A percentile compares a stretch with the other conserved stretches of the same genome.
These are phyloP conservation scores for Erysiphe neolycopersici DNA, from an alignment of 2,329 filamentous ascomycete genomes.

Conservation along the genomic window DNA sequence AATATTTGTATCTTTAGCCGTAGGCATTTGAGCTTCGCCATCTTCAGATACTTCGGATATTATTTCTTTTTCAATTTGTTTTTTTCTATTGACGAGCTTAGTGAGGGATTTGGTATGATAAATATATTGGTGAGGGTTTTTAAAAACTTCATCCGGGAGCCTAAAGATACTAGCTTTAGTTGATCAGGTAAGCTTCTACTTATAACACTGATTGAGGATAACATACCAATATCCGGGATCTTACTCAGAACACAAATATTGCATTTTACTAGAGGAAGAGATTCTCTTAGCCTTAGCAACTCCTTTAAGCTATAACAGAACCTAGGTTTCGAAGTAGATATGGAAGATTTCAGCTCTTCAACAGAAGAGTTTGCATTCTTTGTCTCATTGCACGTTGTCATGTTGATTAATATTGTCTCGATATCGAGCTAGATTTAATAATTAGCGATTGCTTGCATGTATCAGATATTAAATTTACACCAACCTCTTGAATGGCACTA, in stretches of 20 bases:
- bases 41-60: constrained; percentile 6
- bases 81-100: constrained; percentile 5
- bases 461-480: no score
- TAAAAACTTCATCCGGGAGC: constrained; percentile 8
- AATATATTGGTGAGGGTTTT: constrained; percentile 5
- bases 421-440: no score
- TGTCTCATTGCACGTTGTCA: no score
- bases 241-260: constrained; percentile 9
- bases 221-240: constrained; percentile 9
- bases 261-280: constrained; percentile 7
- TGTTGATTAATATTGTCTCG: no score
- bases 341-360: no score
- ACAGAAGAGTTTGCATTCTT: no score
- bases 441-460: no score
- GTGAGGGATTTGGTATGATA: constrained; percentile 6
- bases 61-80: constrained; percentile 1
- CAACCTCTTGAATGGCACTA: no score
- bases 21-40: constrained; percentile 1
- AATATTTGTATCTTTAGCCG: constrained; percentile 1
- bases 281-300: constrained; percentile 8
- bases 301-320: constrained; percentile 2
- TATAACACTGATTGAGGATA: no score
- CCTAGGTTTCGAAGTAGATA: no score
- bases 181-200: neutral
- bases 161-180: constrained; percentile 7